Conservation (phyloP, 176 grass and related monocot species). For the Secale cereale region DNA sequence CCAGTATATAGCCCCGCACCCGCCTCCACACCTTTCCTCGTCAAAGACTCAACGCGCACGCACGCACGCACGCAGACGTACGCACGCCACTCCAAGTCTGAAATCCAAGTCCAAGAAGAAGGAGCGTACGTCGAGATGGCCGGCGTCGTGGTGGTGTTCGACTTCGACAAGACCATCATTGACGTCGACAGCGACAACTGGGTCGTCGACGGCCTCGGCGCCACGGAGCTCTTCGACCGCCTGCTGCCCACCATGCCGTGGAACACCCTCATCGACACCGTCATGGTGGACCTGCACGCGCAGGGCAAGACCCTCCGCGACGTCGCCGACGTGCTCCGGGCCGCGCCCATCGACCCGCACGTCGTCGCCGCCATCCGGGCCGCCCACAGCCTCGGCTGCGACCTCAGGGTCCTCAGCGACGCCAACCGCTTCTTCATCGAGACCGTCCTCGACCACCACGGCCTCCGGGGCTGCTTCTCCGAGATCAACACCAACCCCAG, state of each 20-base stretch:
- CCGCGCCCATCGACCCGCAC: slow-evolving; percentile 49
- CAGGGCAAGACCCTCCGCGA: slow-evolving; percentile 40
- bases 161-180: slow-evolving; percentile 98
- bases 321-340: slow-evolving; percentile 36
- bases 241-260: slow-evolving; percentile 90
- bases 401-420: slow-evolving; percentile 80
- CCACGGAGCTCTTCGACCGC: slow-evolving; percentile 61
- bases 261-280: slow-evolving; percentile 83
- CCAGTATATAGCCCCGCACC: slow-evolving; percentile 25
- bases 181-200: slow-evolving; percentile 93
- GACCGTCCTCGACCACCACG: slow-evolving; percentile 71
- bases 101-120: too few relatives aligned
- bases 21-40: not conserved
- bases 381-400: slow-evolving; percentile 68
- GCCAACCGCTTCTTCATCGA: slow-evolving; percentile 94
- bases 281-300: slow-evolving; percentile 63
- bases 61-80: too few relatives aligned
- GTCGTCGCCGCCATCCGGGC: slow-evolving; percentile 43
- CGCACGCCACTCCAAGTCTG: too few relatives aligned
- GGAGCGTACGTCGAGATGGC: slow-evolving; percentile 8
- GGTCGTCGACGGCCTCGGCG: slow-evolving; percentile 60
- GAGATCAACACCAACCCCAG: slow-evolving; percentile 88
- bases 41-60: too few relatives aligned
- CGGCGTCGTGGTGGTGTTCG: slow-evolving; percentile 61
- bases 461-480: slow-evolving; percentile 63